phyloP scores from a whole-genome alignment of 2,329 filamentous ascomycete species.

The Epichloe festucae region DNA sequence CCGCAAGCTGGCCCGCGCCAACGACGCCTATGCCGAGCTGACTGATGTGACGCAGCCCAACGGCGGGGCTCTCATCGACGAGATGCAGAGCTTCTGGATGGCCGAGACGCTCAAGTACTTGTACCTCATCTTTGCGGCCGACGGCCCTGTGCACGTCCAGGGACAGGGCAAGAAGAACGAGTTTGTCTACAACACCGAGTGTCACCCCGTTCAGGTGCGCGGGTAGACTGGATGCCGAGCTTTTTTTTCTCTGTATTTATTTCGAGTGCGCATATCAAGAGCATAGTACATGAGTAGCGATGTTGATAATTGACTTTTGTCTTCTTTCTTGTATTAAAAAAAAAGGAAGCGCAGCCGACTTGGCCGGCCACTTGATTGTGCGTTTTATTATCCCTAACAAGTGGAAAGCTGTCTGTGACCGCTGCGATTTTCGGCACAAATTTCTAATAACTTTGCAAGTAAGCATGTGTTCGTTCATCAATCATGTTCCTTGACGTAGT shows the following conservation, averaged over 20 bases:
- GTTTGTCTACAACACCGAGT: conserved; percentile 39
- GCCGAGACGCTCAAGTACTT: conserved; percentile 79
- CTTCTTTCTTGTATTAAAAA: neutral
- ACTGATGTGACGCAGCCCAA: conserved; percentile 48
- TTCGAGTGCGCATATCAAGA: too few relatives aligned
- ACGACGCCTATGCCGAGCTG: conserved; percentile 55
- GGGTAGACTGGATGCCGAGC: neutral
- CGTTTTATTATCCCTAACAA: too few relatives aligned
- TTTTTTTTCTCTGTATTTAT: neutral
- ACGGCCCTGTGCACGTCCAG: conserved; percentile 42
- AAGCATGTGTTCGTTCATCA: too few relatives aligned
- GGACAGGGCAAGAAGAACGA: conserved; percentile 31
- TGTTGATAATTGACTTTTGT: neutral
- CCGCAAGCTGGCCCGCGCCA: conserved; percentile 46
- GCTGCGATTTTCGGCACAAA: too few relatives aligned
- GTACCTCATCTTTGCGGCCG: conserved; percentile 56
- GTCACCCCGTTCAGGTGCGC: conserved; percentile 26
- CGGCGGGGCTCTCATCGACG: conserved; percentile 51
- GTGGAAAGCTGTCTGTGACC: too few relatives aligned
- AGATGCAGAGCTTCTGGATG: conserved; percentile 80
- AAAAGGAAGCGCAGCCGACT: neutral
- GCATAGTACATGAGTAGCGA: too few relatives aligned
- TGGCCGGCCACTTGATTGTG: too few relatives aligned
- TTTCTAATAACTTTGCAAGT: too few relatives aligned
- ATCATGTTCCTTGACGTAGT: too few relatives aligned